These are phyloP conservation scores for Carex arenaria DNA, from an alignment of 202 grass and related monocot genomes.

Conservation along the genomic window DNA sequence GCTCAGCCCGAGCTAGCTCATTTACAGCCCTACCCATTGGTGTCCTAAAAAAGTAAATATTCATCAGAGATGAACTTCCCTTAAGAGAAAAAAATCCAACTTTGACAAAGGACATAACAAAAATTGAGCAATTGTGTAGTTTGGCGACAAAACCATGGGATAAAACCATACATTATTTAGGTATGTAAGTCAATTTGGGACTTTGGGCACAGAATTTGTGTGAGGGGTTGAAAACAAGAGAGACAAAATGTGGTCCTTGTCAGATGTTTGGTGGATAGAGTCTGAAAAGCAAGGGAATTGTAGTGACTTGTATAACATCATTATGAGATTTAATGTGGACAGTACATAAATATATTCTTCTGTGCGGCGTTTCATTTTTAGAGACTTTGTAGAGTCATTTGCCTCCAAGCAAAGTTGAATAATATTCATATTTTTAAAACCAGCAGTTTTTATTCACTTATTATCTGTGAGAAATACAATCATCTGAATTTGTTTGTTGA, in stretches of 20 bases:
- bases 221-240: slow-evolving; percentile 8
- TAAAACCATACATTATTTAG: neutral
- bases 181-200: slow-evolving; percentile 7
- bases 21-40: too few species aligned
- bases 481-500: too few species aligned
- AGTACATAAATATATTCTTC: too few species aligned
- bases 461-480: too few species aligned
- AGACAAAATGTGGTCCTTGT: slow-evolving; percentile 21
- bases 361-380: neutral
- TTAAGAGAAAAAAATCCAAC: neutral
- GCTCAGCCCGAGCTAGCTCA: too few species aligned
- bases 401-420: neutral
- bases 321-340: neutral
- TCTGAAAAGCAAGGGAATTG: neutral
- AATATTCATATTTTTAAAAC: neutral
- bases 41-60: neutral
- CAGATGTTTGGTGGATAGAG: neutral
- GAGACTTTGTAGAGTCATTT: neutral
- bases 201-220: slow-evolving; percentile 21
- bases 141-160: neutral
- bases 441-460: too few species aligned
- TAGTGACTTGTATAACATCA: neutral
- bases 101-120: neutral
- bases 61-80: neutral
- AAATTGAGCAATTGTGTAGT: neutral